Base-by-base conservation (phyloP, 2,329 filamentous ascomycete genomes). In the Botrytis hyacinthi region DNA sequence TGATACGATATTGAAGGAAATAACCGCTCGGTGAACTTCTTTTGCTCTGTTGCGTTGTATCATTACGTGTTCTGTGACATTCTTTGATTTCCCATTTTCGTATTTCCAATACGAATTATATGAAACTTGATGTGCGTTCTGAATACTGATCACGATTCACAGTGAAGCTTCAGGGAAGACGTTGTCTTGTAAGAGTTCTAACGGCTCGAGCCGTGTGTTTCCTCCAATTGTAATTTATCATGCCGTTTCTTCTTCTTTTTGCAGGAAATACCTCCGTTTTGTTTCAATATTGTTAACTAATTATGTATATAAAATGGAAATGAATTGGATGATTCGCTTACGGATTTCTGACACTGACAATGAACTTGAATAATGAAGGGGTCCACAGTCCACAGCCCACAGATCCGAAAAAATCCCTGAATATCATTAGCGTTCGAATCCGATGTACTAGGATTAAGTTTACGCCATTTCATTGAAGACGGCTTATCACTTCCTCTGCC, bases 281-380 rank as follows among this genome's bases (percentile, higher is more conserved):
- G 63, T 51, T 67, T 37, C 63, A 51, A 40, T 54, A 54, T 54
- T 67, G 32, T 12, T 12, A 4, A 26, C 51, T 54, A 40, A 67
- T 67, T 51, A 67, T 29, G n/a, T 18, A 8, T 29, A 37, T 20
- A 20, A 22, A 40, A 29, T 54, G 12, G 18, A 54, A 40, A 54
- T 14, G 46, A 54, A 20, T 10, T 54, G 18, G 46, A 10, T 54
- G 46, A 67, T 67, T 67, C 65, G 65, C 65, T 67, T 67, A n/a
- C 16, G 6, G 48, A n/a, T 54, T 51, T 54, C 26, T 54, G 26
- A 54, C 48, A 54, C 48, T 54, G 26, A n/a, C 48, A n/a, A 54
- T n/a, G 48, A n/a, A 54, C 48, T 54, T 54, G 26, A n/a, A n/a
- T 54, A 22, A 67, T 67, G 65, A 67, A 67, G 65, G 65, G 65